These are phyloP conservation scores for Paramecium caudatum DNA, from an alignment of 73 alveolate genomes.

Conservation along the genomic window DNA sequence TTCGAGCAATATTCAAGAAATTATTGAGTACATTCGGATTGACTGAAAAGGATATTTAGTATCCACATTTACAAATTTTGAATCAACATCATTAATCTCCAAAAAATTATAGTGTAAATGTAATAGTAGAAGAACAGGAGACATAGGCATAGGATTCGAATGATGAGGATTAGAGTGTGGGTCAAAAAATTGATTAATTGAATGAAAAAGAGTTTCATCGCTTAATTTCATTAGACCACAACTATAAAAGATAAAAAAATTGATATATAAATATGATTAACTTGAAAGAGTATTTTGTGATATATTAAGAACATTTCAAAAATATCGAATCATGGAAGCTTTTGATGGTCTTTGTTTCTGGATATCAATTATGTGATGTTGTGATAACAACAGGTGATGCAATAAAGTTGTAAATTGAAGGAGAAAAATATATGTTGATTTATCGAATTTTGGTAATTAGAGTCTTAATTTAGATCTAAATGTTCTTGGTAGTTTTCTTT, in stretches of 20 bases:
- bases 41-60: constrained; percentile 2
- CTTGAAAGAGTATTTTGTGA: constrained; percentile 42
- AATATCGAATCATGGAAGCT: background rate
- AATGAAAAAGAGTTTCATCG: background rate
- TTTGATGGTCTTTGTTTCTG: background rate
- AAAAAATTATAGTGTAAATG: background rate
- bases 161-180: constrained; percentile 15
- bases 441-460: constrained; percentile 19
- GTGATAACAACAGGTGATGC: background rate
- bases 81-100: background rate
- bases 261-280: too few species aligned
- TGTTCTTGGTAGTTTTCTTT: constrained; percentile 19
- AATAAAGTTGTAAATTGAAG: background rate
- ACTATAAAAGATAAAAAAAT: too few species aligned
- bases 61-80: constrained; percentile 27
- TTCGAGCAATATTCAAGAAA: background rate
- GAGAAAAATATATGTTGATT: constrained; percentile 11
- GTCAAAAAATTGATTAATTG: background rate
- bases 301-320: constrained; percentile 26
- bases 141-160: constrained; percentile 2
- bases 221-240: constrained; percentile 25
- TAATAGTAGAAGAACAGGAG: constrained; percentile 13
- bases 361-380: background rate
- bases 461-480: background rate
- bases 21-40: background rate